These are phyloP conservation scores for Symmetrospora coprosmae DNA, from an alignment of 768 basidiomycete genomes.

Conservation along the genomic window DNA sequence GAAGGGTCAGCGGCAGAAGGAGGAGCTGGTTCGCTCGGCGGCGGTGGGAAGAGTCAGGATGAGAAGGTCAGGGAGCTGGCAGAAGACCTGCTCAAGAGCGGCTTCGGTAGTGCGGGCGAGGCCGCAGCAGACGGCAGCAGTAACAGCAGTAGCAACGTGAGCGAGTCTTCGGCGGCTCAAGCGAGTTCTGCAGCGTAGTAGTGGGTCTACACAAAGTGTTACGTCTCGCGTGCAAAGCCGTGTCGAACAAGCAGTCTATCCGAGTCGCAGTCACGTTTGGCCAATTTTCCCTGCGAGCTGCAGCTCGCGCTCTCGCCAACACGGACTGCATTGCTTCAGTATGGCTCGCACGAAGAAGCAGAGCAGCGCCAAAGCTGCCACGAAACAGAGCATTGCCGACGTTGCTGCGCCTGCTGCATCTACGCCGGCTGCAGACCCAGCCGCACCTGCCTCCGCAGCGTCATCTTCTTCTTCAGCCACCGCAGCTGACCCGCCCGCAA, in stretches of 20 bases:
- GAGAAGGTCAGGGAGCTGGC: constrained; percentile 24
- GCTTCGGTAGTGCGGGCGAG: background rate
- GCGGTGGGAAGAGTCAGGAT: background rate
- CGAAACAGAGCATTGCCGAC: background rate
- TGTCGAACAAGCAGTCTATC: too few relatives aligned
- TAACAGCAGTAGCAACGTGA: background rate
- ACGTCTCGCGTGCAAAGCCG: too few relatives aligned
- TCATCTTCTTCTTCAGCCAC: background rate
- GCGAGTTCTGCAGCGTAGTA: too few relatives aligned
- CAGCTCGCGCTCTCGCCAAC: too few relatives aligned
- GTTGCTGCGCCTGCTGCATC: too few relatives aligned
- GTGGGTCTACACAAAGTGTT: too few relatives aligned
- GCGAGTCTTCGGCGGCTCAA: too few relatives aligned
- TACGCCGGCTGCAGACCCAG: background rate
- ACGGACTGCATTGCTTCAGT: too few relatives aligned
- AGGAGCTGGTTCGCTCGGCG: too few relatives aligned
- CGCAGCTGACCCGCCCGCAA: too few relatives aligned
- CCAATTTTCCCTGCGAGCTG: too few relatives aligned
- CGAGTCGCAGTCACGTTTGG: too few relatives aligned
- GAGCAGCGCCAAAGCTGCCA: background rate
- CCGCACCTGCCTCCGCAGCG: background rate
- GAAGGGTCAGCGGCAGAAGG: background rate
- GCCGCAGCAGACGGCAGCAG: background rate
- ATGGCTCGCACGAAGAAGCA: background rate
- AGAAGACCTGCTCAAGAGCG: constrained; percentile 1